Percentiles rank a stretch among this genome's conserved stretches.
Conservation (phyloP, 768 basidiomycete species). For the Glaciozyma martinii region DNA sequence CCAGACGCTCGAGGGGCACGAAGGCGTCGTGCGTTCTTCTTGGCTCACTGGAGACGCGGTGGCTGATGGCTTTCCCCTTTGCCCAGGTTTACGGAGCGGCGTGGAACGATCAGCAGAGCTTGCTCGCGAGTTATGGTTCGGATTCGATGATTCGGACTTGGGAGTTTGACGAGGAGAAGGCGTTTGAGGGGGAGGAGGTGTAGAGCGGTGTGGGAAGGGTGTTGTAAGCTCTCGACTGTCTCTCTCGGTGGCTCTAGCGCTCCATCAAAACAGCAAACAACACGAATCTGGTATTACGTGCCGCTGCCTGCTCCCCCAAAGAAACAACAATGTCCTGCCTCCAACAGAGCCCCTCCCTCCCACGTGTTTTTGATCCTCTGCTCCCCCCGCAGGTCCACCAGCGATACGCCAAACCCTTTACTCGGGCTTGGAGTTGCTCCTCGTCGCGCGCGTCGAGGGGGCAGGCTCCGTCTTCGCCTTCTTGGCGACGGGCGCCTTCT, state of each 20-base stretch:
- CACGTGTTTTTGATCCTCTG: too few relatives aligned
- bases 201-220: neutral
- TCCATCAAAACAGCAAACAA: too few relatives aligned
- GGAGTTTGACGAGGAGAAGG: constrained; percentile 2
- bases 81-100: constrained; percentile 4
- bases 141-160: constrained; percentile 1
- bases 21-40: constrained; percentile 1
- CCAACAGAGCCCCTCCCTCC: too few relatives aligned
- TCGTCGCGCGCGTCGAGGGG: neutral
- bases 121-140: constrained; percentile 9
- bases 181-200: neutral
- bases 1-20: constrained; percentile 10
- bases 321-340: too few relatives aligned
- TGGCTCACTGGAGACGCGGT: neutral
- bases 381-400: too few relatives aligned
- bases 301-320: too few relatives aligned
- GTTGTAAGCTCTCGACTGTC: too few relatives aligned
- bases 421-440: neutral
- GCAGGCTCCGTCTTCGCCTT: neutral
- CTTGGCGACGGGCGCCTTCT: neutral
- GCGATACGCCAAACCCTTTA: too few relatives aligned
- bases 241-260: too few relatives aligned
- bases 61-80: neutral
- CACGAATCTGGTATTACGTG: too few relatives aligned
- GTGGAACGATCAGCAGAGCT: constrained; percentile 6